Conservation (phyloP, 768 basidiomycete species). For the Trametes maxima region DNA sequence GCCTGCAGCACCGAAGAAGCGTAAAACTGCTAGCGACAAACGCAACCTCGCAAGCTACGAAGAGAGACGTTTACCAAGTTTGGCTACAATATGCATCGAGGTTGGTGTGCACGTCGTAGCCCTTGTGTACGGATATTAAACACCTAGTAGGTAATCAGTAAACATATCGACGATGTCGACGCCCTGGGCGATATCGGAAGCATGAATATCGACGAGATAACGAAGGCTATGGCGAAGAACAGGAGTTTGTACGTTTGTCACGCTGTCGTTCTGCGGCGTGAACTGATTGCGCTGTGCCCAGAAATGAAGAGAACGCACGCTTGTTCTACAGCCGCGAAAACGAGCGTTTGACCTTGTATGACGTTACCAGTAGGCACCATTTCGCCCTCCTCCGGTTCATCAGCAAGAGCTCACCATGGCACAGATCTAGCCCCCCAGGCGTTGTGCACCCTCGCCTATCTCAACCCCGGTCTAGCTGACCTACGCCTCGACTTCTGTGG, state of each 20-base stretch:
- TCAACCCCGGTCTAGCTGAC: slow-evolving; percentile 82
- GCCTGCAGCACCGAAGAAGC: slow-evolving; percentile 58
- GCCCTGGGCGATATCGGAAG: slow-evolving; percentile 86
- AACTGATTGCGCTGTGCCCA: background rate
- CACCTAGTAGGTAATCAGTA: slow-evolving; percentile 68
- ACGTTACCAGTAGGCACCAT: slow-evolving; percentile 76
- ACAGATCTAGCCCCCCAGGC: slow-evolving; percentile 71
- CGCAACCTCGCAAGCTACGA: slow-evolving; percentile 71
- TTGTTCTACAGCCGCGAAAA: slow-evolving; percentile 84
- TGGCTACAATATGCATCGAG: slow-evolving; percentile 82
- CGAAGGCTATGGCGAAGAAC: slow-evolving; percentile 80
- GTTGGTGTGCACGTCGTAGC: slow-evolving; percentile 40
- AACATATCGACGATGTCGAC: slow-evolving; percentile 87
- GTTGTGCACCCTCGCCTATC: slow-evolving; percentile 66
- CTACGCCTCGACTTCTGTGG: slow-evolving; percentile 89
- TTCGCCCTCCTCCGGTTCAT: background rate
- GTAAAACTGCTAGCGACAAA: slow-evolving; percentile 64
- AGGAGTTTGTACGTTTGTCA: slow-evolving; percentile 67
- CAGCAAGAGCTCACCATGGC: background rate
- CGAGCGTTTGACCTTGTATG: slow-evolving; percentile 72
- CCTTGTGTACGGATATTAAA: background rate
- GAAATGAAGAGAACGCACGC: slow-evolving; percentile 60
- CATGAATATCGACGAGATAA: slow-evolving; percentile 82
- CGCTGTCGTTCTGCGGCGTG: background rate
- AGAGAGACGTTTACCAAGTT: slow-evolving; percentile 64